Percentiles rank a stretch among this genome's conserved stretches.
These are phyloP conservation scores for Climacium dendroides DNA, from an alignment of 225 moss, liverwort and hornwort species.

Conservation along the genomic window DNA sequence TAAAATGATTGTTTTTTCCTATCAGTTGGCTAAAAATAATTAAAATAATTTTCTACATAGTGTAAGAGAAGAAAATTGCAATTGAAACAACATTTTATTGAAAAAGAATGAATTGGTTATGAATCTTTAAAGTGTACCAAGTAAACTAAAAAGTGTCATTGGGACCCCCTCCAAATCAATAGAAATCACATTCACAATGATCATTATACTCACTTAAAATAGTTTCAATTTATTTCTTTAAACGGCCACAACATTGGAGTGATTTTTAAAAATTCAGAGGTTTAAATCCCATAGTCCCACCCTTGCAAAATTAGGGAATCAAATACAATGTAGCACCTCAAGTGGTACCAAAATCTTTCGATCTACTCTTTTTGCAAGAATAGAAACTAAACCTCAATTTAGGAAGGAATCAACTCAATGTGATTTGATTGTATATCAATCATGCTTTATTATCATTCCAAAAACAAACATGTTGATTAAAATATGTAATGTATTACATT, in stretches of 20 bases:
- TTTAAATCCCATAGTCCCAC: rapidly evolving
- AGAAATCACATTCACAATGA: background rate
- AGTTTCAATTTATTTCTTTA: rapidly evolving
- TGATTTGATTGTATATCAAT: background rate
- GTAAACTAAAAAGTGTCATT: background rate
- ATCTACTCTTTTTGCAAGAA: background rate
- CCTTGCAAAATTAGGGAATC: too few relatives aligned
- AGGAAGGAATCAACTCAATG: background rate
- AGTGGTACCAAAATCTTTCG: background rate
- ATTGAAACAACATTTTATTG: background rate
- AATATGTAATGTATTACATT: background rate
- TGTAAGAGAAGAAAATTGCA: background rate
- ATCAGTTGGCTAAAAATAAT: rapidly evolving
- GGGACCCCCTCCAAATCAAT: background rate
- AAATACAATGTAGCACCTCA: background rate
- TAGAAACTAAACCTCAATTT: background rate
- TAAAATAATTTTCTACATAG: background rate
- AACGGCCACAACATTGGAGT: background rate
- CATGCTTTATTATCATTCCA: background rate
- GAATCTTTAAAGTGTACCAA: background rate
- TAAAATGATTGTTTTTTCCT: background rate
- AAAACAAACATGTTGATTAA: background rate
- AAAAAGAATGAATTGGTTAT: background rate
- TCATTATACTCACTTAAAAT: background rate
- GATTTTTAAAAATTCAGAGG: too few relatives aligned